Conservation (phyloP, 768 basidiomycete genomes). For the Rossbeevera mucosa region DNA sequence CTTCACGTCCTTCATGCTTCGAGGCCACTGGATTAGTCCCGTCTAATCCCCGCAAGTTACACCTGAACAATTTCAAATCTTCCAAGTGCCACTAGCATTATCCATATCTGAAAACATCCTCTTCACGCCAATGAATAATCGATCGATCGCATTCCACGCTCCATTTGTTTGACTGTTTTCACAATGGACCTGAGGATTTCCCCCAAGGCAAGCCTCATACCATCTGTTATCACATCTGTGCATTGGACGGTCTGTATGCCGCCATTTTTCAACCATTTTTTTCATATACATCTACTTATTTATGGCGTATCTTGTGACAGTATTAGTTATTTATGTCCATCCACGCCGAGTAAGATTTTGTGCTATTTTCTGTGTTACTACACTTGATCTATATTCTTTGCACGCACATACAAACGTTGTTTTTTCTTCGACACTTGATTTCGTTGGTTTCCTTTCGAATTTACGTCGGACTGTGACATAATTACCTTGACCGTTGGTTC, state of each 20-base stretch:
- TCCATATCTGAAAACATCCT: conserved; percentile 20
- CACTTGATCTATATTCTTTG: background rate
- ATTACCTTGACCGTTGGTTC: conserved; percentile 3
- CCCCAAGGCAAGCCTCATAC: conserved; percentile 8
- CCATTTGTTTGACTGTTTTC: conserved; percentile 29
- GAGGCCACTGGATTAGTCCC: conserved; percentile 10
- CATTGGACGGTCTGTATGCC: conserved; percentile 29
- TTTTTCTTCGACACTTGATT: conserved; percentile 7
- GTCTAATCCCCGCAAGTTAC: conserved; percentile 10
- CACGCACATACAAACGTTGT: conserved; percentile 4
- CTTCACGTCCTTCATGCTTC: conserved; percentile 14
- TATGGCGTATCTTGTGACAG: conserved; percentile 29
- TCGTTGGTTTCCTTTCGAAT: background rate
- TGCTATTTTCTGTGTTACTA: background rate
- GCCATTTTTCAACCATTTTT: conserved; percentile 15
- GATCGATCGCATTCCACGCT: conserved; percentile 25
- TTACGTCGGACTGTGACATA: conserved; percentile 19
- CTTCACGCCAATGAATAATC: conserved; percentile 18
- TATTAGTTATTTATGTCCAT: conserved; percentile 29
- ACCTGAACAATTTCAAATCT: conserved; percentile 9
- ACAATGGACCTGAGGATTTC: conserved; percentile 12
- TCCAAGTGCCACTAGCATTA: conserved; percentile 17
- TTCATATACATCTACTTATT: conserved; percentile 21
- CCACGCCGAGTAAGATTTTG: conserved; percentile 21
- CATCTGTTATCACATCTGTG: conserved; percentile 27